Evolutionary conservation across 2,329 filamentous ascomycete genomes (phyloP).

Genomic region (Colletotrichum somersetense): DNA sequence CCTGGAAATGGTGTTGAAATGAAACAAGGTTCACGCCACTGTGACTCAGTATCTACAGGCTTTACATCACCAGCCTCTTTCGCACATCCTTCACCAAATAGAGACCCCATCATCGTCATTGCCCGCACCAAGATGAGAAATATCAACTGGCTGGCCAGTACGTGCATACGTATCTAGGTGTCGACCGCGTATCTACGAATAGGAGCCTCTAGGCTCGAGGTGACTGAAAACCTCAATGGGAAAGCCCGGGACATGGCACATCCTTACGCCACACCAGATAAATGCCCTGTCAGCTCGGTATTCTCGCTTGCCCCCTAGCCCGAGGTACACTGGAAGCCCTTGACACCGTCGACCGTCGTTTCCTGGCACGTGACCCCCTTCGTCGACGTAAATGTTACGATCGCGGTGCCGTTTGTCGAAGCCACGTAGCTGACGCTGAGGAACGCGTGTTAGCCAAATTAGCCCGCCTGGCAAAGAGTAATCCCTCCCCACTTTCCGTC

Average conservation of each 20-base stretch:
- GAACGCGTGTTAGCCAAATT: background rate
- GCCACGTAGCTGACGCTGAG: slow-evolving; percentile 28
- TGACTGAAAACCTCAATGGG: background rate
- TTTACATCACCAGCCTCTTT: background rate
- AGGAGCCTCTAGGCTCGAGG: background rate
- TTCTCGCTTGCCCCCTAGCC: background rate
- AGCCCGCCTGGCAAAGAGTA: too few relatives aligned
- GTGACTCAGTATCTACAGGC: too few relatives aligned
- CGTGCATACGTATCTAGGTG: too few relatives aligned
- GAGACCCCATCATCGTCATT: background rate
- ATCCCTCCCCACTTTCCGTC: background rate
- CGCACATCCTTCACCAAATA: background rate
- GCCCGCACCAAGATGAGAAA: background rate
- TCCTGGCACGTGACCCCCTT: slow-evolving; percentile 33
- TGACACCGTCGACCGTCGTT: slow-evolving; percentile 32
- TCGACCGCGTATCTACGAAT: too few relatives aligned
- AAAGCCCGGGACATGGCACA: background rate
- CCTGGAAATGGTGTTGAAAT: too few relatives aligned
- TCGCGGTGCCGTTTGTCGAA: slow-evolving; percentile 30
- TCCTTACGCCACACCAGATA: background rate
- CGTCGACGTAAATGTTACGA: slow-evolving; percentile 29
- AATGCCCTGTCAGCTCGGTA: background rate
- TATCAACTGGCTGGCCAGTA: too few relatives aligned
- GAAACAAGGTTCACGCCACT: too few relatives aligned
- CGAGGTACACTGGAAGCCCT: slow-evolving; percentile 35